phyloP scores from a whole-genome alignment of 305 asterid species.

The Fraxinus velutina region DNA sequence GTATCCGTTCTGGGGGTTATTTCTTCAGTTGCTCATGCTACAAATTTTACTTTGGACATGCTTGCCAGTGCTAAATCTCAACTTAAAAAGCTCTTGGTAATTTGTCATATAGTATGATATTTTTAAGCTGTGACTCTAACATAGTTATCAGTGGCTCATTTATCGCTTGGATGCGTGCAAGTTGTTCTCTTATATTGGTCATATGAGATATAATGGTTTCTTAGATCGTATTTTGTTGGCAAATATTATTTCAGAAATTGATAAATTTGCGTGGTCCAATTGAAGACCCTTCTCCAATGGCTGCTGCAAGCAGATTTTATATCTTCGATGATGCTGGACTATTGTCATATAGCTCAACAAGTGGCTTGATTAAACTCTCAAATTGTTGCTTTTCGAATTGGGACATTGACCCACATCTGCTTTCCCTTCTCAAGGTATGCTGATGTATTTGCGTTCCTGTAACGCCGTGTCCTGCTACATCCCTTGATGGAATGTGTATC shows the following conservation, averaged over 20 bases:
- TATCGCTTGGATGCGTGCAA: neutral
- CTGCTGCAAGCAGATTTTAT: constrained; percentile 58
- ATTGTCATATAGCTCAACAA: constrained; percentile 63
- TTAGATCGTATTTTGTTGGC: constrained; percentile 22
- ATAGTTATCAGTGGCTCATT: neutral
- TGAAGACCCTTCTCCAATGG: constrained; percentile 83
- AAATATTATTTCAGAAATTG: constrained; percentile 54
- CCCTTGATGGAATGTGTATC: neutral
- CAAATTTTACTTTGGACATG: constrained; percentile 52
- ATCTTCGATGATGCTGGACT: constrained; percentile 62
- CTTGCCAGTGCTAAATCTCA: constrained; percentile 68
- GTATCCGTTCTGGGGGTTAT: constrained; percentile 64
- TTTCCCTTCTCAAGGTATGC: constrained; percentile 80
- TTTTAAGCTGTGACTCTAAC: neutral
- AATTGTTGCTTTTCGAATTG: constrained; percentile 62
- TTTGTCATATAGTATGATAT: constrained; percentile 1
- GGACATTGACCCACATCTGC: constrained; percentile 70
- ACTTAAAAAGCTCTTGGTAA: constrained; percentile 73
- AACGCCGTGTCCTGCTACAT: neutral
- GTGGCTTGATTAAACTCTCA: constrained; percentile 65
- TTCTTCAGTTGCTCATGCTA: constrained; percentile 45
- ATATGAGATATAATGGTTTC: constrained; percentile 15
- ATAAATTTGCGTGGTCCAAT: constrained; percentile 53
- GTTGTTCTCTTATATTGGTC: constrained; percentile 20
- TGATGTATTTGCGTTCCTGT: constrained; percentile 9